These are phyloP conservation scores for Auriscalpium orientale DNA, from an alignment of 768 basidiomycete genomes.

Conservation along the genomic window DNA sequence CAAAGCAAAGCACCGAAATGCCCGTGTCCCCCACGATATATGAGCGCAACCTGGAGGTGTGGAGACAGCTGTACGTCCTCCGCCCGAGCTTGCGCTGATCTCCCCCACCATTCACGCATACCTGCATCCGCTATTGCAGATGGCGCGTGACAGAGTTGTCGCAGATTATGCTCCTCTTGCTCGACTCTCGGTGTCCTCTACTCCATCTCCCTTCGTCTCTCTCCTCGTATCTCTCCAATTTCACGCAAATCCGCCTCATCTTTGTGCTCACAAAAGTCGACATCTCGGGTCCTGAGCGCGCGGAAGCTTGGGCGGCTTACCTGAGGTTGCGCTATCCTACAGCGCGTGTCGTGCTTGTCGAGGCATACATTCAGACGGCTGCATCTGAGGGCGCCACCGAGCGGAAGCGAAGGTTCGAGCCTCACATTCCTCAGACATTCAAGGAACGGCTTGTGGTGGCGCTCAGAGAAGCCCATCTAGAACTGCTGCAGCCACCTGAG, in stretches of 20 bases:
- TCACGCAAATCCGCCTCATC: conserved; percentile 36
- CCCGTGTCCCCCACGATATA: conserved; percentile 70
- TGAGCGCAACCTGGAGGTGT: conserved; percentile 89
- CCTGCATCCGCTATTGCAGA: conserved; percentile 29
- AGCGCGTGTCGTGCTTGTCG: conserved; percentile 62
- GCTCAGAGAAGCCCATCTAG: conserved; percentile 56
- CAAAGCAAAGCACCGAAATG: conserved; percentile 24
- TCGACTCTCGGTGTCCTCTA: conserved; percentile 85
- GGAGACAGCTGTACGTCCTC: conserved; percentile 76
- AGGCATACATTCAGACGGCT: conserved; percentile 58
- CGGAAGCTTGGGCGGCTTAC: conserved; percentile 58
- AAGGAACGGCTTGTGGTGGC: conserved; percentile 57
- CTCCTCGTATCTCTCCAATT: conserved; percentile 43
- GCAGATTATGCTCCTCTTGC: conserved; percentile 77
- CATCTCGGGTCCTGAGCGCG: conserved; percentile 62
- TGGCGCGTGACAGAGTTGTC: conserved; percentile 94
- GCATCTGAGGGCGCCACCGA: conserved; percentile 19
- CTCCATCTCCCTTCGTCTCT: conserved; percentile 84
- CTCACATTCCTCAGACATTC: conserved; percentile 61
- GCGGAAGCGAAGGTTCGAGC: conserved; percentile 48
- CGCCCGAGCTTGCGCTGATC: background rate
- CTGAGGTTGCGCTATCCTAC: conserved; percentile 47
- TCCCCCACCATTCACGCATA: background rate
- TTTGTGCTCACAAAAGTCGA: conserved; percentile 86
- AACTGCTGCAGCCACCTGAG: conserved; percentile 62